Evolutionary conservation across 2,329 filamentous ascomycete species (phyloP).

Genomic region (Elsinoe necatrix): DNA sequence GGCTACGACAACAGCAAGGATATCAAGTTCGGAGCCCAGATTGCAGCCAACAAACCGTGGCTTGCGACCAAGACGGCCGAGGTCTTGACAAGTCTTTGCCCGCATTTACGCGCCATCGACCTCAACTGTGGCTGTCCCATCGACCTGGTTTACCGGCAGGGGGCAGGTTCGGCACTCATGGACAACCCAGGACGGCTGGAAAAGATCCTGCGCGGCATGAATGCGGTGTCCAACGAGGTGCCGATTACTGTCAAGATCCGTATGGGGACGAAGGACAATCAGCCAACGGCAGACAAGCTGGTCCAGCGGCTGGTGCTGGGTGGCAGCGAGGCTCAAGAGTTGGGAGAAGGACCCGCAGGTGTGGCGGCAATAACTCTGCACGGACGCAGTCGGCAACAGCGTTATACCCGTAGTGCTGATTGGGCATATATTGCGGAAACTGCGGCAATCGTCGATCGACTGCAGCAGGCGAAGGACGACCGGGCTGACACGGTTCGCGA

Average conservation of each 20-base stretch:
- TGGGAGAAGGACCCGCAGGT: conserved; percentile 63
- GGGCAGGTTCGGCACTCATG: conserved; percentile 85
- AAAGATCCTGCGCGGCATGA: conserved; percentile 95
- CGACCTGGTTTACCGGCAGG: conserved; percentile 80
- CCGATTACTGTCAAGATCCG: conserved; percentile 93
- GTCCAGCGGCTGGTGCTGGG: conserved; percentile 78
- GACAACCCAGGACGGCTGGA: conserved; percentile 81
- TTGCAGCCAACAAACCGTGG: conserved; percentile 88
- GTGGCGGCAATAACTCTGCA: conserved; percentile 94
- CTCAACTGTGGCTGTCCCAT: conserved; percentile 97
- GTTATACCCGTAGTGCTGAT: conserved; percentile 86
- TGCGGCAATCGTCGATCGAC: conserved; percentile 69
- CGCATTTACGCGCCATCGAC: conserved; percentile 81
- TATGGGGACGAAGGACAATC: conserved; percentile 74
- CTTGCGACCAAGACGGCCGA: conserved; percentile 82
- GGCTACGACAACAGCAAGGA: conserved; percentile 77
- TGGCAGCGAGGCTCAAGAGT: conserved; percentile 58
- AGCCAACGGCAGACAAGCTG: conserved; percentile 70
- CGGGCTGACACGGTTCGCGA: conserved; percentile 69
- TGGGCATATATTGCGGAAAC: conserved; percentile 93
- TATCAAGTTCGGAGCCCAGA: conserved; percentile 83
- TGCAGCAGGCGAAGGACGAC: conserved; percentile 60
- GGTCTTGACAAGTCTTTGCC: conserved; percentile 64
- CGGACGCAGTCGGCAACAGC: conserved; percentile 84
- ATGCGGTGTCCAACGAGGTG: conserved; percentile 77